Conservation (phyloP, 768 basidiomycete species). For the Termitomyces sp. region DNA sequence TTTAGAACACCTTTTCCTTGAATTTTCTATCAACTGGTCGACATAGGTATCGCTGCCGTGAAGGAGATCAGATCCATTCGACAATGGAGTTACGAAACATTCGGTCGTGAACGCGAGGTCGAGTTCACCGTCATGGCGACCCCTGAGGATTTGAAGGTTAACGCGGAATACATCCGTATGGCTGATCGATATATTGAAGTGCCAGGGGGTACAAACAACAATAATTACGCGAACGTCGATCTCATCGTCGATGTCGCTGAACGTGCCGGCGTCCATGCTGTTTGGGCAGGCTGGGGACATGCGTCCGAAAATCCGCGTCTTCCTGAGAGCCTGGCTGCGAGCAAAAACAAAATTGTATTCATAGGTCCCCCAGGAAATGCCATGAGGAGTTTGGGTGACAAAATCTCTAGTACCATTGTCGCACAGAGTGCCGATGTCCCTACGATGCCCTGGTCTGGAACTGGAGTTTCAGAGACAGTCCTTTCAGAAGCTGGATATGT, state of each 20-base stretch:
- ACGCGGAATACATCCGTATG: conserved; percentile 99
- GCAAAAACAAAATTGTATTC: conserved; percentile 95
- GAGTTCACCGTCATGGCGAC: conserved; percentile 99
- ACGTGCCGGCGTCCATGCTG: conserved; percentile 94
- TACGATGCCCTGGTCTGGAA: conserved; percentile 98
- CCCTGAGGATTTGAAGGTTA: conserved; percentile 96
- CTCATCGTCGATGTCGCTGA: conserved; percentile 98
- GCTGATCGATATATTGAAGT: conserved; percentile 99
- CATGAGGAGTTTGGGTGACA: conserved; percentile 98
- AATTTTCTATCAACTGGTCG: conserved; percentile 11
- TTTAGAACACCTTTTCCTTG: conserved; percentile 7
- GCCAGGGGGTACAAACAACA: conserved; percentile 96
- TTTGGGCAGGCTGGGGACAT: conserved; percentile 99
- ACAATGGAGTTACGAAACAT: conserved; percentile 99
- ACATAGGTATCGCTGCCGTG: conserved; percentile 92
- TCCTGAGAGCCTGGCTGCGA: conserved; percentile 88
- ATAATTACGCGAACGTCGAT: conserved; percentile 99
- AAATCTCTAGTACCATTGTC: conserved; percentile 99
- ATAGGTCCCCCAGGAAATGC: conserved; percentile 98
- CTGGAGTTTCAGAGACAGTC: conserved; percentile 84
- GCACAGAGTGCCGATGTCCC: conserved; percentile 96
- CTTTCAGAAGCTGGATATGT: conserved; percentile 87
- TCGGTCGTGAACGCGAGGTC: conserved; percentile 91
- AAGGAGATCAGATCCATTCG: conserved; percentile 99
- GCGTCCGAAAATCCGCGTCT: conserved; percentile 98